These are phyloP conservation scores for Pelargonium citronellum DNA, from an alignment of 441 rosid genomes.

Conservation along the genomic window DNA sequence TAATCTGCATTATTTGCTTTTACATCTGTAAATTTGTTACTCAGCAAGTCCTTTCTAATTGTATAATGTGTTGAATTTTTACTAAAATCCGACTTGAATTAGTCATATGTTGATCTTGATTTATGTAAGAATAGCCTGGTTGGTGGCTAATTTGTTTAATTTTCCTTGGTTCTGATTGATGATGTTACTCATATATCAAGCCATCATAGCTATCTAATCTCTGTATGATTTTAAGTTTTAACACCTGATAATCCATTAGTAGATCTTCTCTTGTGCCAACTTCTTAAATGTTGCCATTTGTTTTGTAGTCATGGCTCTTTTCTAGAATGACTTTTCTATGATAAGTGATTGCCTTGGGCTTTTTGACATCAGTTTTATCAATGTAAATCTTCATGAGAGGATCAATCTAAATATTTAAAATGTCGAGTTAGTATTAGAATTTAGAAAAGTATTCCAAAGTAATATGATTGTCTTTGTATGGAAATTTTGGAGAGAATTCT, in stretches of 20 bases:
- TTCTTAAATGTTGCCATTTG: background rate
- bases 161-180: background rate
- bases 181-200: background rate
- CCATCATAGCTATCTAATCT: background rate
- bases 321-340: conserved; percentile 4
- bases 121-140: no score
- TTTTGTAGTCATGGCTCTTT: background rate
- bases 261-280: background rate
- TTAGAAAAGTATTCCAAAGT: background rate
- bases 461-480: background rate
- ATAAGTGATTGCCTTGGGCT: background rate
- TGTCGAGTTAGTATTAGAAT: background rate
- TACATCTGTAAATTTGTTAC: background rate
- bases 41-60: background rate
- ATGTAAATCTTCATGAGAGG: background rate
- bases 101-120: no score
- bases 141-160: no score
- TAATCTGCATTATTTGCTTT: background rate
- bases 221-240: background rate
- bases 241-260: background rate
- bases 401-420: background rate
- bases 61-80: background rate
- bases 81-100: no score
- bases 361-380: background rate
- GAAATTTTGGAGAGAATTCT: background rate